phyloP scores from a whole-genome alignment of 805 yeast species.

The Zygosaccharomyces lentus region DNA sequence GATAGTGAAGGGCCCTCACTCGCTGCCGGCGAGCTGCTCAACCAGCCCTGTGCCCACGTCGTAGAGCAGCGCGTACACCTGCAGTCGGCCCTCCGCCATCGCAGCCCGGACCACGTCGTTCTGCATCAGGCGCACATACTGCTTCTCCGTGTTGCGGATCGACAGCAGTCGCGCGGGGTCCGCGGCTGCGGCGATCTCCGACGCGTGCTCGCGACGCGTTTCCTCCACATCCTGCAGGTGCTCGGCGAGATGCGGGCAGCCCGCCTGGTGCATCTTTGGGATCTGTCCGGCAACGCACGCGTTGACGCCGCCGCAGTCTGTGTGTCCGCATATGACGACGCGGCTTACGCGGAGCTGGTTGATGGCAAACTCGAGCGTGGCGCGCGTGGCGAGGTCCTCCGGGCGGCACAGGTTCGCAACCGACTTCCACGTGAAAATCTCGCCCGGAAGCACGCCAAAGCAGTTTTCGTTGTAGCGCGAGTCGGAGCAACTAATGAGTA shows the following conservation, averaged over 20 bases:
- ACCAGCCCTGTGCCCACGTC: constrained; percentile 75
- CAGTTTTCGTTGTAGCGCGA: constrained; percentile 82
- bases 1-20: constrained; percentile 17
- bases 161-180: constrained; percentile 43
- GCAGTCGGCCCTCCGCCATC: constrained; percentile 54
- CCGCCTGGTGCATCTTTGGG: constrained; percentile 23
- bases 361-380: constrained; percentile 84
- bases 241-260: constrained; percentile 34
- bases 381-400: constrained; percentile 66
- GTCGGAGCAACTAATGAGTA: constrained; percentile 94
- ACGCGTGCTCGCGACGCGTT: constrained; percentile 56
- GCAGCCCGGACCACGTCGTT: constrained; percentile 60
- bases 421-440: constrained; percentile 81
- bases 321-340: constrained; percentile 87
- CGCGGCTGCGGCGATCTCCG: constrained; percentile 43
- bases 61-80: constrained; percentile 79
- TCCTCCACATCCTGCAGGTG: constrained; percentile 64
- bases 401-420: constrained; percentile 72
- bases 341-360: constrained; percentile 77
- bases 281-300: constrained; percentile 61
- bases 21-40: constrained; percentile 24
- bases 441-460: constrained; percentile 81
- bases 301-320: constrained; percentile 92
- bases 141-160: constrained; percentile 70
- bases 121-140: constrained; percentile 60